Percentiles rank a stretch among this genome's conserved stretches.
These are phyloP conservation scores for Gynochthodes officinalis DNA, from an alignment of 257 asterid species.

Conservation along the genomic window DNA sequence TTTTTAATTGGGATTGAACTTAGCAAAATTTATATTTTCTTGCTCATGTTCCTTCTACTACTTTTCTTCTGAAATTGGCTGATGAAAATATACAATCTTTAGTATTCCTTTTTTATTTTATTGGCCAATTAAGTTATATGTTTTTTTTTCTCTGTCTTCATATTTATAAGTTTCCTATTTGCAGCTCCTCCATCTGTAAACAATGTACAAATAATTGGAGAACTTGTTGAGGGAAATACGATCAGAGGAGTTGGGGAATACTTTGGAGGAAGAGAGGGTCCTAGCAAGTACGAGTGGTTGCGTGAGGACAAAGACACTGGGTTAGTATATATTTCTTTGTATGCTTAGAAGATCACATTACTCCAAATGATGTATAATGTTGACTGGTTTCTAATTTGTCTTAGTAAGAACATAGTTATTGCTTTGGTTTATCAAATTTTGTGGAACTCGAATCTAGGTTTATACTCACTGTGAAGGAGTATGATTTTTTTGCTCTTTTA, in stretches of 20 bases:
- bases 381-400: neutral
- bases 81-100: neutral
- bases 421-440: neutral
- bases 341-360: neutral
- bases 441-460: conserved; percentile 1
- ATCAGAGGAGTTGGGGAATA: conserved; percentile 74
- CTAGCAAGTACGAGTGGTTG: conserved; percentile 92
- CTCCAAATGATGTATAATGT: neutral
- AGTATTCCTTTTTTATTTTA: neutral
- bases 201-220: conserved; percentile 73
- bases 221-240: conserved; percentile 66
- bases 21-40: neutral
- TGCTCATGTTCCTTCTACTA: neutral
- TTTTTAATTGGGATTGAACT: neutral
- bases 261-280: conserved; percentile 99
- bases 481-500: neutral
- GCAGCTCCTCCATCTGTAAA: conserved; percentile 94
- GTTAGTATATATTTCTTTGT: conserved; percentile 36
- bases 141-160: conserved; percentile 4
- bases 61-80: conserved; percentile 2
- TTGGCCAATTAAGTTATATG: neutral
- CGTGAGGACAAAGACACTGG: conserved; percentile 76
- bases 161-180: conserved; percentile 9
- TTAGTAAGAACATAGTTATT: neutral
- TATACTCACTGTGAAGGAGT: neutral